A percentile compares a stretch with the other conserved stretches of the same genome.
These are phyloP conservation scores for Nephelium lappaceum DNA, from an alignment of 345 rosid species.

Conservation along the genomic window DNA sequence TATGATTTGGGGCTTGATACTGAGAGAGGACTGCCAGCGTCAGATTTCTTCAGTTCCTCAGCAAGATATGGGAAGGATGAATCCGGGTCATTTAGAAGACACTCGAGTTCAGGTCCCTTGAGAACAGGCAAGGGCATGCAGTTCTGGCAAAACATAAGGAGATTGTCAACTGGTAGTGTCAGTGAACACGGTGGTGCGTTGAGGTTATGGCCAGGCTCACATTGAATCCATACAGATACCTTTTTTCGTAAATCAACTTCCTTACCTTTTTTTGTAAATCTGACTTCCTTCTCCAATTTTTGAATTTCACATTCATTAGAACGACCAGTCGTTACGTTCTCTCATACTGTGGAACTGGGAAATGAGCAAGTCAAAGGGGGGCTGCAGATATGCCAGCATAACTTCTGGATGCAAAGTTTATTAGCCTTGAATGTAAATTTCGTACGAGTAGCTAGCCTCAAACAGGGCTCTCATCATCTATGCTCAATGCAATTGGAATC, in stretches of 20 bases:
- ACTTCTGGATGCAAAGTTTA: neutral
- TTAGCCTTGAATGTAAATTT: neutral
- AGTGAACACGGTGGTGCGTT: slow-evolving; percentile 60
- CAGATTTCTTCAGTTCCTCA: slow-evolving; percentile 52
- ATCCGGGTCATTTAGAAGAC: slow-evolving; percentile 55
- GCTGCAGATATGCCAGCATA: neutral
- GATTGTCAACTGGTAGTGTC: slow-evolving; percentile 62
- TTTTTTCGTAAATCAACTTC: slow-evolving; percentile 23
- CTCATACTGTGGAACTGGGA: neutral
- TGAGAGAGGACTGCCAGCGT: slow-evolving; percentile 60
- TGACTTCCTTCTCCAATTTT: slow-evolving; percentile 10
- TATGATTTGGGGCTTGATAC: slow-evolving; percentile 62
- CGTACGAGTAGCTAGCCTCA: neutral
- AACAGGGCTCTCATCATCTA: neutral
- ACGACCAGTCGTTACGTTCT: neutral
- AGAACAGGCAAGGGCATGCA: slow-evolving; percentile 48
- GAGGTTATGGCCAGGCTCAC: slow-evolving; percentile 61
- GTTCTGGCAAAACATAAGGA: slow-evolving; percentile 68
- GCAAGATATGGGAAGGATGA: slow-evolving; percentile 40
- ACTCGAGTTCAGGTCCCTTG: slow-evolving; percentile 77
- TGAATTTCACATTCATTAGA: neutral
- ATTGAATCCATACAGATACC: slow-evolving; percentile 32
- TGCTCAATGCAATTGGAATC: neutral
- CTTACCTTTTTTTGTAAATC: slow-evolving; percentile 23
- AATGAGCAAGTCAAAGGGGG: neutral